Conservation (phyloP, 345 rosid genomes). For the Pelargonium nanum region DNA sequence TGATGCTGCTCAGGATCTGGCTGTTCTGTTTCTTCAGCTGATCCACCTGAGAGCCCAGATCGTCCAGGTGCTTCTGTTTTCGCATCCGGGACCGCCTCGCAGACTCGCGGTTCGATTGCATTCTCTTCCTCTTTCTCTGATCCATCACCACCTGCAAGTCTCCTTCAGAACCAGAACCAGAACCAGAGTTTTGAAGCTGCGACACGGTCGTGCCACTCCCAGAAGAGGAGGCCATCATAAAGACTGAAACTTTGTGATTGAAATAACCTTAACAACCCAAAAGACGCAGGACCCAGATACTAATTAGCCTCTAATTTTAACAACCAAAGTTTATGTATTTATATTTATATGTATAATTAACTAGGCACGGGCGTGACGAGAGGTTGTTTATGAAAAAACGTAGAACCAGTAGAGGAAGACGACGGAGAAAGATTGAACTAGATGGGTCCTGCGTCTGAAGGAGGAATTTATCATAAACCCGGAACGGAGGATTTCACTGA, state of each 20-base stretch:
- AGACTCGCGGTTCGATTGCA: slow-evolving; percentile 36
- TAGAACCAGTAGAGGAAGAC: slow-evolving; percentile 25
- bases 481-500: slow-evolving; percentile 19
- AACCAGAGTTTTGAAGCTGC: background rate
- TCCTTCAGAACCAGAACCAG: slow-evolving; percentile 8
- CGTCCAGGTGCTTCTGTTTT: slow-evolving; percentile 36
- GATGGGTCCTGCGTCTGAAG: slow-evolving; percentile 16
- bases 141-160: slow-evolving; percentile 5
- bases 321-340: background rate
- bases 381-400: slow-evolving; percentile 13
- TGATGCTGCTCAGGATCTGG: slow-evolving; percentile 21
- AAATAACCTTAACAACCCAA: background rate
- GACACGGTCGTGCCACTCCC: background rate
- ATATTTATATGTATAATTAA: background rate
- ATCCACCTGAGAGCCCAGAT: slow-evolving; percentile 19
- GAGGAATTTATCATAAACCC: slow-evolving; percentile 18
- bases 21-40: slow-evolving; percentile 24
- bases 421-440: slow-evolving; percentile 21
- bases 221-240: slow-evolving; percentile 11
- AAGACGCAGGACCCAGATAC: slow-evolving; percentile 5
- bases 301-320: background rate
- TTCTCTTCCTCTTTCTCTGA: slow-evolving; percentile 25
- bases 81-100: slow-evolving; percentile 43
- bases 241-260: background rate
- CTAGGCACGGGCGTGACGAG: background rate